Conservation (phyloP, 352 stramenopile genomes). For the Phytophthora macrochlamydospora region DNA sequence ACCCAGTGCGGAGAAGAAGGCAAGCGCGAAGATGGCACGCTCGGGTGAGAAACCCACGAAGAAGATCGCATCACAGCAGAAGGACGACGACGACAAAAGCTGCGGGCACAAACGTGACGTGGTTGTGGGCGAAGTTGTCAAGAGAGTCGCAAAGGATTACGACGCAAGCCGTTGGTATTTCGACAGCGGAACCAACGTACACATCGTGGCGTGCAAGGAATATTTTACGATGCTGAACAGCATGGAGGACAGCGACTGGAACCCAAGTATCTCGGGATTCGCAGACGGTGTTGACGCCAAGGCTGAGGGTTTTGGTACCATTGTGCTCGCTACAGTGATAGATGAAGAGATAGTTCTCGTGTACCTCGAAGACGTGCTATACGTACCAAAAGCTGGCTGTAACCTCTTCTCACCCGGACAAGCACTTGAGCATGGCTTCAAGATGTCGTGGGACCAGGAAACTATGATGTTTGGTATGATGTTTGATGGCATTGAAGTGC, state of each 20-base stretch:
- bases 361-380: conserved; percentile 7
- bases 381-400: conserved; percentile 4
- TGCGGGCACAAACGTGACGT: conserved; percentile 1
- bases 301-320: conserved; percentile 18
- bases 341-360: conserved; percentile 6
- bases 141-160: conserved; percentile 1
- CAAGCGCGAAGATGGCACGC: conserved; percentile 2
- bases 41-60: not conserved
- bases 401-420: conserved; percentile 17
- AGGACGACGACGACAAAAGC: not conserved
- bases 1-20: not conserved
- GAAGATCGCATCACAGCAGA: not conserved
- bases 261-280: conserved; percentile 10
- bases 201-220: conserved; percentile 19
- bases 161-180: conserved; percentile 19
- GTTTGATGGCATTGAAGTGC: conserved; percentile 10
- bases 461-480: conserved; percentile 3
- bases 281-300: conserved; percentile 6
- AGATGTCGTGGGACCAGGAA: conserved; percentile 7
- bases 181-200: conserved; percentile 13
- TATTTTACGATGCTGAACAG: conserved; percentile 17
- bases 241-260: conserved; percentile 27
- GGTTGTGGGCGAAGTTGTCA: not conserved
- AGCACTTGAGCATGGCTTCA: conserved; percentile 7
- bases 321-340: conserved; percentile 7